phyloP scores from a whole-genome alignment of 495 filamentous ascomycete species.

The Viridothelium virens region DNA sequence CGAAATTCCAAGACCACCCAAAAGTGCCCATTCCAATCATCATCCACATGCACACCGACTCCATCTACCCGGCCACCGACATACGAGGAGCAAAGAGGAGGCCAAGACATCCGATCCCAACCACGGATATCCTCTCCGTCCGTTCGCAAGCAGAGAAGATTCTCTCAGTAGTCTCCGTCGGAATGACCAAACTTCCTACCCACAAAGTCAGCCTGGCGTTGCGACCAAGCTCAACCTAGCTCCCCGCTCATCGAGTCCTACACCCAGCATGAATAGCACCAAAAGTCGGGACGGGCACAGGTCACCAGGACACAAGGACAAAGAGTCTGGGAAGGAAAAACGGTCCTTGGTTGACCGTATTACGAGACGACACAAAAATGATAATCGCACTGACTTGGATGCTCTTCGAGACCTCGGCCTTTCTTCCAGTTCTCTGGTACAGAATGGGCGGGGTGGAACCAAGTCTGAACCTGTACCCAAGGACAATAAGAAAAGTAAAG shows the following conservation, averaged over 20 bases:
- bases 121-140: constrained; percentile 44
- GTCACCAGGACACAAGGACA: constrained; percentile 48
- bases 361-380: constrained; percentile 50
- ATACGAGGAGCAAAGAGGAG: constrained; percentile 67
- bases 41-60: constrained; percentile 38
- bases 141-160: constrained; percentile 63
- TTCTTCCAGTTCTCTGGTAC: constrained; percentile 27
- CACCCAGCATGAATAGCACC: constrained; percentile 49
- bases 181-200: constrained; percentile 34
- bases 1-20: constrained; percentile 12
- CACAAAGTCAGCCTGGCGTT: constrained; percentile 37
- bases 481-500: background rate
- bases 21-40: constrained; percentile 35
- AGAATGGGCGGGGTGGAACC: constrained; percentile 7
- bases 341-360: constrained; percentile 60
- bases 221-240: constrained; percentile 44
- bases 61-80: constrained; percentile 65
- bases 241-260: constrained; percentile 64
- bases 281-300: constrained; percentile 39
- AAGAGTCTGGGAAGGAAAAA: constrained; percentile 41
- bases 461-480: background rate
- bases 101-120: constrained; percentile 43
- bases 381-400: constrained; percentile 42
- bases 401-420: constrained; percentile 4
- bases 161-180: constrained; percentile 48